phyloP scores from a whole-genome alignment of 257 asterid species.

The Solanum appendiculatum region DNA sequence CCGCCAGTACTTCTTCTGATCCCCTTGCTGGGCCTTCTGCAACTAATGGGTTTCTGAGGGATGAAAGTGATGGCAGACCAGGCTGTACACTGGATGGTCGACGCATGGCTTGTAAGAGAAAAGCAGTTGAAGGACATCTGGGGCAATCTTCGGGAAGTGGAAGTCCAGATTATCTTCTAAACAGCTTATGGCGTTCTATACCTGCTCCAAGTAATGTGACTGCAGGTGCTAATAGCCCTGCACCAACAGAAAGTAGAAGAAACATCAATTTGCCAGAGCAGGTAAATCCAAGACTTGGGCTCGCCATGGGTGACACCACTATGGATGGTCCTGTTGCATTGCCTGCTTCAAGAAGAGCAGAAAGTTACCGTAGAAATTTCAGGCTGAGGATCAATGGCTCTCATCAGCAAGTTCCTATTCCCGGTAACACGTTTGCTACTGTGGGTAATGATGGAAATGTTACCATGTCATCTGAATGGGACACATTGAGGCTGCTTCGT shows the following conservation, averaged over 20 bases:
- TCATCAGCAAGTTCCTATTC: constrained; percentile 36
- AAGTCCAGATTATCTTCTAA: constrained; percentile 35
- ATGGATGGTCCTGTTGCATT: constrained; percentile 27
- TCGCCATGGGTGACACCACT: constrained; percentile 36
- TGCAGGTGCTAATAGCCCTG: constrained; percentile 12
- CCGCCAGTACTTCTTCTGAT: constrained; percentile 28
- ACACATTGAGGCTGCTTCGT: constrained; percentile 30
- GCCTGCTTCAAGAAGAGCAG: constrained; percentile 26
- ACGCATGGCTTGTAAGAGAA: constrained; percentile 69
- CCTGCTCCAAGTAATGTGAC: constrained; percentile 22
- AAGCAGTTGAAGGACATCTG: constrained; percentile 42
- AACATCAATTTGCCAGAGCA: constrained; percentile 26
- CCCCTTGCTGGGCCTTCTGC: constrained; percentile 26
- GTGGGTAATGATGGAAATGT: constrained; percentile 24
- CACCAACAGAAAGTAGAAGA: constrained; percentile 22
- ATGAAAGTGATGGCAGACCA: constrained; percentile 35
- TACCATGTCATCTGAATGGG: constrained; percentile 29
- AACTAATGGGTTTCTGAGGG: constrained; percentile 23
- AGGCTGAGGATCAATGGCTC: constrained; percentile 55
- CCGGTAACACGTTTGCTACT: constrained; percentile 13
- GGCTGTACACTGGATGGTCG: constrained; percentile 48
- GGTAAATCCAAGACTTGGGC: constrained; percentile 51
- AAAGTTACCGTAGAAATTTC: constrained; percentile 45
- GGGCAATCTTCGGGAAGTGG: constrained; percentile 74
- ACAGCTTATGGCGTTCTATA: constrained; percentile 35